phyloP scores from a whole-genome alignment of 225 moss, liverwort and hornwort genomes.

The Marchantia paleacea region DNA sequence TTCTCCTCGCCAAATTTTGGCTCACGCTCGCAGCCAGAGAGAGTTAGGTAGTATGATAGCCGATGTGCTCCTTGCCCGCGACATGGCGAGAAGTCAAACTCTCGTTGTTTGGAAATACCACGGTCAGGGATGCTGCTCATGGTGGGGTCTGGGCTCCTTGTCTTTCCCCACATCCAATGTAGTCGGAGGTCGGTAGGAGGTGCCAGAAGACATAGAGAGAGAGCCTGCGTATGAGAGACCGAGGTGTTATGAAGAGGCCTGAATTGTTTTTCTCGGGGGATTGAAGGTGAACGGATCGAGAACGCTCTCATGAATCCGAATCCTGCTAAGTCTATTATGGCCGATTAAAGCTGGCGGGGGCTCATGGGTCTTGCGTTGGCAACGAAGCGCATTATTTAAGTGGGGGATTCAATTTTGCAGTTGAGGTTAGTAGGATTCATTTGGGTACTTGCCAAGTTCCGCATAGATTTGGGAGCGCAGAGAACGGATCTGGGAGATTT shows the following conservation, averaged over 20 bases:
- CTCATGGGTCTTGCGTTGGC: background rate
- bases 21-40: background rate
- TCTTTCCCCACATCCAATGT: background rate
- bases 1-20: background rate
- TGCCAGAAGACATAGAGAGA: background rate
- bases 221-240: background rate
- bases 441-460: background rate
- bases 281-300: background rate
- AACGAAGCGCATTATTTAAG: background rate
- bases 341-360: background rate
- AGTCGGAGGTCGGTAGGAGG: background rate
- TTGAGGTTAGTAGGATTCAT: background rate
- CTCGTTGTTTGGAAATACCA: background rate
- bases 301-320: background rate
- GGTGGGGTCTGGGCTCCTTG: constrained; percentile 3
- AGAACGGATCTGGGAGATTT: constrained; percentile 6
- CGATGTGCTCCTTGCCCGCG: background rate
- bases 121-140: background rate
- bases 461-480: background rate
- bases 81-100: background rate
- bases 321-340: background rate
- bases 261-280: background rate
- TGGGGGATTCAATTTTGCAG: background rate
- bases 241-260: background rate
- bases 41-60: background rate